A percentile compares a stretch with the other conserved stretches of the same genome.
phyloP scores from a whole-genome alignment of 768 basidiomycete genomes.

The Naganishia friedmannii region DNA sequence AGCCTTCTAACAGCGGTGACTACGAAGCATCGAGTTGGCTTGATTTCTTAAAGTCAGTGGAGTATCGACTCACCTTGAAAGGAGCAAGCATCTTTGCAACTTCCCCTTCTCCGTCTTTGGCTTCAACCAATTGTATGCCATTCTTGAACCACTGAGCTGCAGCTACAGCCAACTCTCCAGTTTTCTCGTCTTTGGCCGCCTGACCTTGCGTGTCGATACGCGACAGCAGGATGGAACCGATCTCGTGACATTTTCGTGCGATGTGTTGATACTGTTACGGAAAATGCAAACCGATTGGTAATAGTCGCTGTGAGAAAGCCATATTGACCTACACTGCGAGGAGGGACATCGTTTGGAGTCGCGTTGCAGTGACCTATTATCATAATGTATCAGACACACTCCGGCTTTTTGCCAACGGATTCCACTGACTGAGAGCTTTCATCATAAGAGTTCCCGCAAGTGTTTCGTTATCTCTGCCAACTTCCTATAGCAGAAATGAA shows the following conservation, averaged over 20 bases:
- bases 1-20: constrained; percentile 14
- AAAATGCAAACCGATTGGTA: no score
- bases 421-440: neutral
- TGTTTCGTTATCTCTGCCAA: constrained; percentile 11
- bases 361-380: constrained; percentile 5
- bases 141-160: constrained; percentile 14
- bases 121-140: constrained; percentile 4
- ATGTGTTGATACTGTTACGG: neutral
- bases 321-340: neutral
- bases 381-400: neutral
- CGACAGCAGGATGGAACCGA: neutral
- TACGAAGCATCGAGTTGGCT: neutral
- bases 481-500: neutral
- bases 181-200: neutral
- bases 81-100: neutral
- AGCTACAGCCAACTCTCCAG: constrained; percentile 1
- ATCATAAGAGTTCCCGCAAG: neutral
- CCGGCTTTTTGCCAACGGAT: neutral
- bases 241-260: constrained; percentile 7
- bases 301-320: no score
- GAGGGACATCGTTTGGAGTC: neutral
- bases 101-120: constrained; percentile 3
- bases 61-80: constrained; percentile 3
- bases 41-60: no score
- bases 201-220: neutral